Conservation (phyloP, 441 rosid genomes). For the Aquilaria agallochum region DNA sequence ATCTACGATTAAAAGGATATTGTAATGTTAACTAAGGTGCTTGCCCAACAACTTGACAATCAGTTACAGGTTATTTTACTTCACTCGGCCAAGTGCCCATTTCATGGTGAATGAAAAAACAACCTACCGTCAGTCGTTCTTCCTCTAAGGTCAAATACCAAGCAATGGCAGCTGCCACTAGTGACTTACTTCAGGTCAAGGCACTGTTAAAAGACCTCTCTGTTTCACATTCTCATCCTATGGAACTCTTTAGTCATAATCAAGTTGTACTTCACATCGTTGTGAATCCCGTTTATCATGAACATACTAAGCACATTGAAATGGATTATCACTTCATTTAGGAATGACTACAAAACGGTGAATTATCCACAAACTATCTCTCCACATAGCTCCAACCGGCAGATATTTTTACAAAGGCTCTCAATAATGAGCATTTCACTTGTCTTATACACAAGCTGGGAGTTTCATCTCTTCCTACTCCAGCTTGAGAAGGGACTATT, state of each 20-base stretch:
- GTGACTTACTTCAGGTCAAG: not conserved
- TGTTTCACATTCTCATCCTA: not conserved
- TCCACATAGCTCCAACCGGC: too few species aligned
- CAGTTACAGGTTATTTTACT: not conserved
- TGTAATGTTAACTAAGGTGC: not conserved
- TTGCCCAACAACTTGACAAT: not conserved
- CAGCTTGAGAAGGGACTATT: too few species aligned
- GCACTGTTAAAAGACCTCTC: not conserved
- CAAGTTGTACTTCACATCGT: not conserved
- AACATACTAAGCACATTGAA: not conserved
- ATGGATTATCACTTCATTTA: not conserved
- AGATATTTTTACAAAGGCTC: too few species aligned
- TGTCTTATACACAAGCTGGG: too few species aligned
- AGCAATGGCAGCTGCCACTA: not conserved
- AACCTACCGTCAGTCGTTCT: not conserved
- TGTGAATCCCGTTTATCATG: not conserved
- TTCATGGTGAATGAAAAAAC: constrained; percentile 8
- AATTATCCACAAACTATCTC: too few species aligned
- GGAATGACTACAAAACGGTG: not conserved
- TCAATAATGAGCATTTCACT: too few species aligned
- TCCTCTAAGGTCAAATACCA: not conserved
- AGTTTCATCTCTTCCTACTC: too few species aligned
- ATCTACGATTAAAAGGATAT: not conserved
- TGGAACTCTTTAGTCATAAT: not conserved
- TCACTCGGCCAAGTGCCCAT: not conserved